A percentile compares a stretch with the other conserved stretches of the same genome.
These are phyloP conservation scores for Urtica urens DNA, from an alignment of 306 rosid species.

Conservation along the genomic window DNA sequence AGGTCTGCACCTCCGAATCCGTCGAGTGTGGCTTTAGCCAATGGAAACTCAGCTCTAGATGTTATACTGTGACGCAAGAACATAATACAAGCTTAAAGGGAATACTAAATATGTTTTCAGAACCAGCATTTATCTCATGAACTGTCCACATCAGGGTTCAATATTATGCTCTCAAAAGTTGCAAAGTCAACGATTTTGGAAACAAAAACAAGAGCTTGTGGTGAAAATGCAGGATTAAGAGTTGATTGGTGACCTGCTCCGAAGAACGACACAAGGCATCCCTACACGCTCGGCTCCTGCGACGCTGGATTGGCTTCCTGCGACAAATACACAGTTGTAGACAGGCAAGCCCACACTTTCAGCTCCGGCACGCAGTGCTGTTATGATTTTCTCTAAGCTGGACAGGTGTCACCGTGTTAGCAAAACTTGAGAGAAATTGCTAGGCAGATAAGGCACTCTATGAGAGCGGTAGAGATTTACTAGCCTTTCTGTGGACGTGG, in stretches of 20 bases:
- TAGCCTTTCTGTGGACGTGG: constrained; percentile 65
- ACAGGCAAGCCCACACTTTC: constrained; percentile 59
- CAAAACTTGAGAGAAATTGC: constrained; percentile 3
- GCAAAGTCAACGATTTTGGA: background rate
- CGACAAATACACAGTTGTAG: constrained; percentile 60
- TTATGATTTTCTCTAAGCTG: constrained; percentile 66
- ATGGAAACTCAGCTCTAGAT: constrained; percentile 90
- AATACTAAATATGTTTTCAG: background rate
- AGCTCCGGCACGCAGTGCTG: constrained; percentile 87
- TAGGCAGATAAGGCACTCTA: background rate
- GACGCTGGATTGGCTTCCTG: constrained; percentile 84
- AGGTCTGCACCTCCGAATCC: constrained; percentile 89
- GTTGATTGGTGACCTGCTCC: constrained; percentile 53
- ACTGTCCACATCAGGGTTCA: background rate
- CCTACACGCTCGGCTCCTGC: constrained; percentile 66
- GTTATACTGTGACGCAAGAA: constrained; percentile 48
- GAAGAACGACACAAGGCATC: constrained; percentile 73
- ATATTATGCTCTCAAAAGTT: background rate
- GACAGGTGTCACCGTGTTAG: constrained; percentile 1
- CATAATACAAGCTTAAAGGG: background rate
- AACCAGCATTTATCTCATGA: too few relatives aligned
- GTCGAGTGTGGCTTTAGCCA: constrained; percentile 60
- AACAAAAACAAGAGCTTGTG: background rate
- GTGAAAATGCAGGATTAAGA: background rate
- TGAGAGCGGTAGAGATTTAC: background rate